Conservation (phyloP, 768 basidiomycete species). For the Termitomyces sp. region DNA sequence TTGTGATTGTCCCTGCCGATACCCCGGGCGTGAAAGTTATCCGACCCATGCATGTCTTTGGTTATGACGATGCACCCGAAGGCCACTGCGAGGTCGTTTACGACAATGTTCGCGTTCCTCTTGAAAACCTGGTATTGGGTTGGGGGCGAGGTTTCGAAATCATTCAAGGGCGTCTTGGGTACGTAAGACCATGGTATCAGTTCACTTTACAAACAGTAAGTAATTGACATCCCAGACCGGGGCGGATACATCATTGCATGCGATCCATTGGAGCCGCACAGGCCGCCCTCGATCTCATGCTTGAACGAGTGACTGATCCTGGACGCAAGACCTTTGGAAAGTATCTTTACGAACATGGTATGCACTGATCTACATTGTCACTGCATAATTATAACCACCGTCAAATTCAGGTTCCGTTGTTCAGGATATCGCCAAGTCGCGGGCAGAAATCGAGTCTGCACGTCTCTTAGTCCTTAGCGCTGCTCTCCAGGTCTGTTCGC, state of each 20-base stretch:
- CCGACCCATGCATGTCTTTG: conserved; percentile 91
- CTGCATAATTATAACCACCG: not conserved
- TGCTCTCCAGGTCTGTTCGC: conserved; percentile 61
- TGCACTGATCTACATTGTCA: conserved; percentile 9
- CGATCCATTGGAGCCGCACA: conserved; percentile 89
- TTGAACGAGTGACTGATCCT: conserved; percentile 91
- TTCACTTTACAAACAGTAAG: not conserved
- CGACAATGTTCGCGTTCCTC: conserved; percentile 87
- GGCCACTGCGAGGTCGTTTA: conserved; percentile 96
- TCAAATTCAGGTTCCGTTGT: conserved; percentile 69
- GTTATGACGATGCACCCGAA: conserved; percentile 93
- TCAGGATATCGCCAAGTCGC: conserved; percentile 84
- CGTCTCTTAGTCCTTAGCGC: conserved; percentile 89
- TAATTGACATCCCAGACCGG: conserved; percentile 48
- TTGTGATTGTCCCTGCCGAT: conserved; percentile 91
- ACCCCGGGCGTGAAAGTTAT: conserved; percentile 83
- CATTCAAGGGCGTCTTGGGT: conserved; percentile 95
- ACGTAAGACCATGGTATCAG: conserved; percentile 13
- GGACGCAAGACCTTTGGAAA: conserved; percentile 92
- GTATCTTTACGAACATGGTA: conserved; percentile 85
- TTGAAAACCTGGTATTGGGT: conserved; percentile 78
- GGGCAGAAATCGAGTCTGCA: conserved; percentile 89
- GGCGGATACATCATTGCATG: conserved; percentile 98
- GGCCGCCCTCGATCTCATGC: conserved; percentile 78
- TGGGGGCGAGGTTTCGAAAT: conserved; percentile 98